phyloP scores from a whole-genome alignment of 441 rosid species.

The Corymbia calophylla region DNA sequence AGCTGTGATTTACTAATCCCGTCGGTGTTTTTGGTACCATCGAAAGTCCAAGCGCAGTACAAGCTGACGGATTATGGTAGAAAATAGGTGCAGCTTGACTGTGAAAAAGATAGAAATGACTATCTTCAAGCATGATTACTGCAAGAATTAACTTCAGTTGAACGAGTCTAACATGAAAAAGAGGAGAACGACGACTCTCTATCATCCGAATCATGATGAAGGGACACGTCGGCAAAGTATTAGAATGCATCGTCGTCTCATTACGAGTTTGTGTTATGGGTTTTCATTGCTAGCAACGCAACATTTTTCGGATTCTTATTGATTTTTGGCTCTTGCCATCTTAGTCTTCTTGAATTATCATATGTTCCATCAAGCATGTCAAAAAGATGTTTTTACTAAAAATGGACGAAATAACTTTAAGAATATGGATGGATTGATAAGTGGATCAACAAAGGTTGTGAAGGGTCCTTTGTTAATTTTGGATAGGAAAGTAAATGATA shows the following conservation, averaged over 20 bases:
- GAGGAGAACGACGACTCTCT: neutral
- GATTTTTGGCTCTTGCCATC: neutral
- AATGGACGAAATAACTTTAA: neutral
- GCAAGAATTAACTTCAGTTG: neutral
- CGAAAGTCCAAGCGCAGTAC: neutral
- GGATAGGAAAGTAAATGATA: neutral
- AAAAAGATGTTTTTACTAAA: neutral
- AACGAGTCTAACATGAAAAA: neutral
- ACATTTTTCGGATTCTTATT: neutral
- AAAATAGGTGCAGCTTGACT: neutral
- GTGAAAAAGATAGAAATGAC: neutral
- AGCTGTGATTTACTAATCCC: neutral
- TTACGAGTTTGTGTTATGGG: neutral
- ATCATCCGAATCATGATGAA: neutral
- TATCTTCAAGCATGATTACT: neutral
- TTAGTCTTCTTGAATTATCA: neutral
- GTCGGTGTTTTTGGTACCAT: neutral
- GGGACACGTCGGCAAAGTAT: neutral
- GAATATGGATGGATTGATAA: neutral
- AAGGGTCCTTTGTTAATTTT: neutral
- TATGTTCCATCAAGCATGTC: fast-evolving
- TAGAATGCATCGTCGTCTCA: neutral
- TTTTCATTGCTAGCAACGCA: neutral
- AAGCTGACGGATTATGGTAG: neutral
- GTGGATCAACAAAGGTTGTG: neutral